A percentile compares a stretch with the other conserved stretches of the same genome.
These are phyloP conservation scores for Rhamnella rubrinervis DNA, from an alignment of 331 rosid species.

Conservation along the genomic window DNA sequence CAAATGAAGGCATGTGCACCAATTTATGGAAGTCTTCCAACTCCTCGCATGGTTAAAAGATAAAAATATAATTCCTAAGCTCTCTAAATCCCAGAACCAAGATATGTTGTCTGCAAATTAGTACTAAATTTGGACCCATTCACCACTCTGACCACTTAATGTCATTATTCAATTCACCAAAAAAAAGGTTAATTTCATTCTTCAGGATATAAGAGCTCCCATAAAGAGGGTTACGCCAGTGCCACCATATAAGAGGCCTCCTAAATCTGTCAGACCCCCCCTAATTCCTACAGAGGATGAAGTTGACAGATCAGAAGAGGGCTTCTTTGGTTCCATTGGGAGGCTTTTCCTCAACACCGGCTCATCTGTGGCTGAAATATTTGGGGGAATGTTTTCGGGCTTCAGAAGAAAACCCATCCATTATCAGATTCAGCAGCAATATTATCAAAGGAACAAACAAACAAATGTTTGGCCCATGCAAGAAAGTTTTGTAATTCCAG, in stretches of 20 bases:
- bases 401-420: conserved; percentile 65
- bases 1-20: too few species aligned
- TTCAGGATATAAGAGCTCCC: conserved; percentile 56
- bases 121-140: neutral
- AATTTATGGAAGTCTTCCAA: too few species aligned
- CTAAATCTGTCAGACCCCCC: conserved; percentile 71
- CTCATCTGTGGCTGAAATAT: conserved; percentile 58
- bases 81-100: conserved; percentile 7
- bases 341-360: conserved; percentile 70
- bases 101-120: conserved; percentile 3
- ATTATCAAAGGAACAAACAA: conserved; percentile 53
- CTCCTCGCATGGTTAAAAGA: too few species aligned
- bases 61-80: neutral
- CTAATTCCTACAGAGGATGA: conserved; percentile 82
- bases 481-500: conserved; percentile 87
- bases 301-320: conserved; percentile 65
- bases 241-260: conserved; percentile 62
- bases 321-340: conserved; percentile 86
- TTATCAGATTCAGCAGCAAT: conserved; percentile 59
- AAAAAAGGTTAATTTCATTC: neutral
- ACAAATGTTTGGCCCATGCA: conserved; percentile 77
- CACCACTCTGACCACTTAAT: neutral
- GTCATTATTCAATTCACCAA: neutral
- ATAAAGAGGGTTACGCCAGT: conserved; percentile 47
- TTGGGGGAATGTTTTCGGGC: conserved; percentile 58